Percentiles rank a stretch among this genome's conserved stretches.
phyloP scores from a whole-genome alignment of 1,284 basidiomycete species.

The Cutaneotrichosporon dermatis region DNA sequence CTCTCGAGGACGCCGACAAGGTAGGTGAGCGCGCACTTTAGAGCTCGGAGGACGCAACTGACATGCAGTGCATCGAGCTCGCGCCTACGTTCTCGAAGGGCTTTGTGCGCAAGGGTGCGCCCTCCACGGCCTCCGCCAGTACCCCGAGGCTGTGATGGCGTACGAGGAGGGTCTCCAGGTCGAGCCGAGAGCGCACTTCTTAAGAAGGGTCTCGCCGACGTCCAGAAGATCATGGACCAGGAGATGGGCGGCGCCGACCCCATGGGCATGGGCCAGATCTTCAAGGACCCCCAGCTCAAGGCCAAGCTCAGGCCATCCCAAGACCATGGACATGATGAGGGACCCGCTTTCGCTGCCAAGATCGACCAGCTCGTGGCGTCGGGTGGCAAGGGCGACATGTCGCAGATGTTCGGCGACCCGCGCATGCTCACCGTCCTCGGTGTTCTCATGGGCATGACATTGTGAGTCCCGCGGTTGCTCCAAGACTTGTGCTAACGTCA shows the following conservation, averaged over 20 bases:
- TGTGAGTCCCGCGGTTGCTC: conserved; percentile 28
- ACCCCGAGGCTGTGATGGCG: conserved; percentile 70
- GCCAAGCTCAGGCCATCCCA: conserved; percentile 79
- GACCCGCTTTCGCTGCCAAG: conserved; percentile 77
- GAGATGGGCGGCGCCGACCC: conserved; percentile 42
- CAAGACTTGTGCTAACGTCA: conserved; percentile 9
- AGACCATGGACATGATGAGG: conserved; percentile 73
- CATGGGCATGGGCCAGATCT: conserved; percentile 67
- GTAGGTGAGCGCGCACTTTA: conserved; percentile 49
- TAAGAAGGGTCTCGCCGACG: conserved; percentile 81
- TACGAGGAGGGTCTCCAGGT: conserved; percentile 68
- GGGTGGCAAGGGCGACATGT: conserved; percentile 46
- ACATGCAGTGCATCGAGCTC: conserved; percentile 57
- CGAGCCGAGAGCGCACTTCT: conserved; percentile 72
- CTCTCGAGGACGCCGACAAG: conserved; percentile 86
- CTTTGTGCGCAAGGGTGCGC: conserved; percentile 91
- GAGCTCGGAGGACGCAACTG: conserved; percentile 1
- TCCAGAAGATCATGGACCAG: conserved; percentile 60
- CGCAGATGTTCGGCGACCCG: conserved; percentile 63
- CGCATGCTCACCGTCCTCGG: conserved; percentile 88
- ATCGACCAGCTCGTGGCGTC: conserved; percentile 47
- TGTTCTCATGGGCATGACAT: conserved; percentile 92
- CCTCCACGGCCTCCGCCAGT: conserved; percentile 76
- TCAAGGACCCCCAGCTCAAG: conserved; percentile 77
- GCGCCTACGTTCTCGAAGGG: conserved; percentile 87